Conservation (phyloP, 495 filamentous ascomycete species). For the Aspergillus mulundensis region DNA sequence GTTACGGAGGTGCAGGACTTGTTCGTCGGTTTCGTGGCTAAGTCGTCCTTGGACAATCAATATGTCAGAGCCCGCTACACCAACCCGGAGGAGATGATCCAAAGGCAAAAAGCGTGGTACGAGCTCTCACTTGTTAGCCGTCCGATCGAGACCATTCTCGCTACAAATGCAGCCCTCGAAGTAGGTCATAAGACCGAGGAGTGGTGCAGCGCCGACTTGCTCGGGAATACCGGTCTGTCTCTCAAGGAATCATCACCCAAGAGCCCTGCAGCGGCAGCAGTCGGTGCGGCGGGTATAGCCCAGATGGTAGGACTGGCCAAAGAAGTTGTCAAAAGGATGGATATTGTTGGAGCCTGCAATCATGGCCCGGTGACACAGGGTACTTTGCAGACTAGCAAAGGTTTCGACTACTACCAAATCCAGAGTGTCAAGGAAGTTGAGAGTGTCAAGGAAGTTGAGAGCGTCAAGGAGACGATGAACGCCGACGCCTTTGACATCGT, state of each 20-base stretch:
- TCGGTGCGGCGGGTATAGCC: constrained; percentile 30
- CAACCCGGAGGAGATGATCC: constrained; percentile 25
- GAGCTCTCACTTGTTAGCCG: constrained; percentile 35
- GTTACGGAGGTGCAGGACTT: constrained; percentile 43
- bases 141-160: constrained; percentile 24
- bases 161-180: constrained; percentile 27
- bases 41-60: constrained; percentile 7
- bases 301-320: constrained; percentile 28
- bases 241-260: not conserved
- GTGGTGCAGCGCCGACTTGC: constrained; percentile 24
- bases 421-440: constrained; percentile 23
- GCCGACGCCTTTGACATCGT: not conserved
- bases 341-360: constrained; percentile 34
- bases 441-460: constrained; percentile 17
- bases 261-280: constrained; percentile 17
- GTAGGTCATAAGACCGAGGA: constrained; percentile 30
- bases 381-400: not conserved
- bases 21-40: constrained; percentile 3
- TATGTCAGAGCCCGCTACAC: constrained; percentile 23
- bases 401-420: constrained; percentile 15
- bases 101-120: constrained; percentile 40
- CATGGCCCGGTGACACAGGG: not conserved
- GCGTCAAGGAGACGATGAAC: not conserved
- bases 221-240: constrained; percentile 20
- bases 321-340: constrained; percentile 33